Base-by-base conservation (phyloP, 1,284 basidiomycete species). In the Pyrrhoderma lamaoense region DNA sequence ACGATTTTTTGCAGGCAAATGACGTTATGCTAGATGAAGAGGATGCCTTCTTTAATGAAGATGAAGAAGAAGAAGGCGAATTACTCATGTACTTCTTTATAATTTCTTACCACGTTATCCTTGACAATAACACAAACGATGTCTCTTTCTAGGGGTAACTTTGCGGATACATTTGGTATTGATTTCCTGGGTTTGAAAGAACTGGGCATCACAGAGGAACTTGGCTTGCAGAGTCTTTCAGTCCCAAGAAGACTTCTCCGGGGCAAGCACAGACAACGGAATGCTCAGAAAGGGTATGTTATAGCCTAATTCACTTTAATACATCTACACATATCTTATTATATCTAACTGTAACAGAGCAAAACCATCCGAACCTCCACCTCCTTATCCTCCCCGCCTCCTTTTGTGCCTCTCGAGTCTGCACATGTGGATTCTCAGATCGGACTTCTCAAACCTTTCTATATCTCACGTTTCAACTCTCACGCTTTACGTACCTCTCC, bases 121-220 rank as follows among this genome's bases (percentile, higher is more conserved):
- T 11, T 37, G 9, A 9, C 16, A 51, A 45, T n/a, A n/a, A n/a
- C n/a, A n/a, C n/a, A n/a, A n/a, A n/a, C n/a, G n/a, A n/a, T n/a
- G 23, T 35, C 38, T 48, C 38, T 46, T 34, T 52, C 3, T 60
- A 87, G 85, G 60, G 93, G 93, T 49, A 85, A 88, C 58, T 94
- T 94, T 65, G 86, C 91, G 0, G 89, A 91, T 49, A 77, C 83
- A 19, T 76, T 95, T 14, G 93, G 93, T 35, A 93, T 96, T 60
- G 94, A 98, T 67, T 96, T 93, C 68, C 80, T 98, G 31, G 94
- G 93, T 16, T 74, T 97, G 25, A 78, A 81, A 49, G 92, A 90
- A 63, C 70, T 94, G 39, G 94, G 94, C 18, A 89, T 98, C 52
- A 92, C 93, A 46, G 76, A 78, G 42, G 94, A 97, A 64, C 75